Conservation (phyloP, 176 grass and related monocot species). For the Puccinellia tenuiflora region DNA sequence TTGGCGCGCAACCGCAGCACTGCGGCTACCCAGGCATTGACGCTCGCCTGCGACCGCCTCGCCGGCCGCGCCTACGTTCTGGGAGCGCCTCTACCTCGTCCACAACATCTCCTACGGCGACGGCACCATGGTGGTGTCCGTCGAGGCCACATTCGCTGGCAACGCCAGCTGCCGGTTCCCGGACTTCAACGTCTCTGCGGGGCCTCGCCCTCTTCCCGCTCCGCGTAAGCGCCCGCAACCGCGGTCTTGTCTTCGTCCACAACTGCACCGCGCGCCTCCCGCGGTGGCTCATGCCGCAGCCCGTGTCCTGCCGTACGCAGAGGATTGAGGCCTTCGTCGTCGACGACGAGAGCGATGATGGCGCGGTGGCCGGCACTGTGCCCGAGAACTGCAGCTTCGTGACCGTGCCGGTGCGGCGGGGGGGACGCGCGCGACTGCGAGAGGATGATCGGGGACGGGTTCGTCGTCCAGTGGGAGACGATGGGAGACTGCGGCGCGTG, state of each 20-base stretch:
- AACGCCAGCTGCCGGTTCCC: neutral
- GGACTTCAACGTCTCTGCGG: conserved; percentile 27
- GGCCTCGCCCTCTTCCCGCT: conserved; percentile 17
- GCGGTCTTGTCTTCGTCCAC: conserved; percentile 39
- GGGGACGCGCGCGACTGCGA: neutral
- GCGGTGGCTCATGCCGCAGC: too few species aligned
- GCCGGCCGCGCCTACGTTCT: neutral
- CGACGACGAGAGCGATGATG: too few species aligned
- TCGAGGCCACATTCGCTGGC: neutral
- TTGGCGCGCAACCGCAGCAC: neutral
- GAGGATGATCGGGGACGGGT: conserved; percentile 21
- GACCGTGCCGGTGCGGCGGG: conserved; percentile 24
- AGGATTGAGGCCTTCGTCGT: too few species aligned
- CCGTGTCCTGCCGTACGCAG: neutral
- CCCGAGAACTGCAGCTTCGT: neutral
- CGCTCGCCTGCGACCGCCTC: conserved; percentile 25
- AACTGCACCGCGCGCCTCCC: neutral
- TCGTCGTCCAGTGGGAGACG: neutral
- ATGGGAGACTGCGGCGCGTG: conserved; percentile 10
- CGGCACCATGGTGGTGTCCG: neutral
- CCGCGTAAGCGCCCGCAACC: neutral
- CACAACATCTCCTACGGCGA: neutral
- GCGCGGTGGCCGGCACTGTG: too few species aligned
- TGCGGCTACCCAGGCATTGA: conserved; percentile 34
- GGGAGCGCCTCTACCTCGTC: neutral